phyloP scores from a whole-genome alignment of 768 basidiomycete genomes.

The Phaeotremella fagi region DNA sequence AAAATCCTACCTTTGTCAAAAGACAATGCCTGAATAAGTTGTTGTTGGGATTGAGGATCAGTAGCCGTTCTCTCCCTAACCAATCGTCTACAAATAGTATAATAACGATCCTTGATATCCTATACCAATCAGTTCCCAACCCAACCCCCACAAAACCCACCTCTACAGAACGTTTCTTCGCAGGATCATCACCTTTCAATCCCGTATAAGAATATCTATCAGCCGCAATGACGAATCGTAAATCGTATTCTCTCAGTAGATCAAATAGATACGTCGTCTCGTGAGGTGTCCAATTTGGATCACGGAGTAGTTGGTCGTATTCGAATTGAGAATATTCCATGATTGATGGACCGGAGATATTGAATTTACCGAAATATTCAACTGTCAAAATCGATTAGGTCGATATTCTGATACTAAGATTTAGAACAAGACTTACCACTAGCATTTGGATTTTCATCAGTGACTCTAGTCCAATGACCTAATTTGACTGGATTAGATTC shows the following conservation, averaged over 20 bases:
- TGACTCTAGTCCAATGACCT: constrained; percentile 62
- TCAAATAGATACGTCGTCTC: constrained; percentile 90
- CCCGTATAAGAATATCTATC: constrained; percentile 75
- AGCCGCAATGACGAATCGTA: constrained; percentile 80
- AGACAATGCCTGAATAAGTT: constrained; percentile 64
- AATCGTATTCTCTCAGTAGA: constrained; percentile 73
- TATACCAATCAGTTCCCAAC: constrained; percentile 40
- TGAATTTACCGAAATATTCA: constrained; percentile 77
- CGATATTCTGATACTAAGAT: too few species aligned
- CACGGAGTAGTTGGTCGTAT: constrained; percentile 75
- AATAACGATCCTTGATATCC: constrained; percentile 94
- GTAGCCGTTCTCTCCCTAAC: constrained; percentile 76
- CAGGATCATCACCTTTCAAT: constrained; percentile 6
- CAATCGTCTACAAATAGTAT: constrained; percentile 80
- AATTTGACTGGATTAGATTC: constrained; percentile 64
- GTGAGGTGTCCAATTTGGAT: constrained; percentile 81
- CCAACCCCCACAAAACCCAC: constrained; percentile 49
- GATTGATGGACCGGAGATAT: constrained; percentile 56
- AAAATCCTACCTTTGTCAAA: constrained; percentile 75
- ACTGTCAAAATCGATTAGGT: constrained; percentile 9
- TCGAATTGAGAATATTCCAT: constrained; percentile 68
- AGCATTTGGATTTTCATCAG: constrained; percentile 17
- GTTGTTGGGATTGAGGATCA: constrained; percentile 72
- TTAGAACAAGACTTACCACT: constrained; percentile 13
- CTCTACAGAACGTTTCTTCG: constrained; percentile 59